Evolutionary conservation across 2,329 filamentous ascomycete genomes (phyloP), one percentile per base, ranked within the genome.

Genomic region (Macrophomina tecta): DNA sequence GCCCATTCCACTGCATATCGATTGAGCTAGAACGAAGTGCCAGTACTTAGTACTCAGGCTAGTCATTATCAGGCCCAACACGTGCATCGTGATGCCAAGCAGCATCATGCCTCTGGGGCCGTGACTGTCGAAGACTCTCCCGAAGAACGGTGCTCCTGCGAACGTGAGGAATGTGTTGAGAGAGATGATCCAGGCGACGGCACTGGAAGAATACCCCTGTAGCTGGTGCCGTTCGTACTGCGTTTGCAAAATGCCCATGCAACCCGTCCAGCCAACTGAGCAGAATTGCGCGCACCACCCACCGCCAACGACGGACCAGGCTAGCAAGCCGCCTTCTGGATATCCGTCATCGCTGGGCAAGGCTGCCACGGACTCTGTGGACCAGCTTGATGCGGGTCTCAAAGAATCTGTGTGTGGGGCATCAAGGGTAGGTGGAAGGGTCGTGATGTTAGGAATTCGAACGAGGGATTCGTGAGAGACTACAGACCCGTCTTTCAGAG

Each of bases 101-200:
- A 72, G 16, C 16, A 78, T 67, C 28, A 82, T 69, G 30, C 79
- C 82, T 45, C 83, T 81, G 0, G 89, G 84, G 0, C 89, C 89
- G 66, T 87, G 86, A 38, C 77, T 82, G 72, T 91, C 89, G 70
- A 85, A 90, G 0, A 89, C 56, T 23, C 84, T 84, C 1, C 89
- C 89, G n/a, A 87, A 83, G 5, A 91, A 69, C 0, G 87, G 85
- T 0, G 88, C 87, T 68, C 84, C 72, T 16, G 73, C 77, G 71
- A 84, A 84, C 78, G 88, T 79, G 61, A 82, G 74, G 38, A 78
- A 80, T 16, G 79, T 74, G 49, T 82, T 75, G 7, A 82, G 67
- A 0, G 81, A 80, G 0, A 79, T 78, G 40, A 82, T 82, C 75
- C 82, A 82, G 0, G 80, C 73, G 40, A 83, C 79, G 0, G 73